Conservation (phyloP, 2,329 filamentous ascomycete genomes). For the Fusarium incarnatum region DNA sequence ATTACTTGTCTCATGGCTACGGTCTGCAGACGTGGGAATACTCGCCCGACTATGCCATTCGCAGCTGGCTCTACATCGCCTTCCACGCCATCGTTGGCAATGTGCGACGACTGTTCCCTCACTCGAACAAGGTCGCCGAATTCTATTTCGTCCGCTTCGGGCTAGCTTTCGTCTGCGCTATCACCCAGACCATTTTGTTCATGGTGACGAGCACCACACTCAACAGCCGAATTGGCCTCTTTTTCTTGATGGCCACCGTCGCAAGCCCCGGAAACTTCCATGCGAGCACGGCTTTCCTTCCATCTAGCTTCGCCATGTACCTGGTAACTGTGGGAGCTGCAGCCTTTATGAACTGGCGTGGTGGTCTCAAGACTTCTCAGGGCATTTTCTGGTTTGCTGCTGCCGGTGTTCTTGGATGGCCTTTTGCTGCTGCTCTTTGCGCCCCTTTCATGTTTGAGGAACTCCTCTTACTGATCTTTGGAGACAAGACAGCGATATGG, state of each 20-base stretch:
- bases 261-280: constrained; percentile 94
- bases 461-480: constrained; percentile 65
- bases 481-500: constrained; percentile 68
- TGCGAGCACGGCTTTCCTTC: constrained; percentile 85
- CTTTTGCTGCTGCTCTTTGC: constrained; percentile 86
- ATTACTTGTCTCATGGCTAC: constrained; percentile 93
- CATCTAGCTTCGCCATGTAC: constrained; percentile 98
- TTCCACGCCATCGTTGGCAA: constrained; percentile 81
- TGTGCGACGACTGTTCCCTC: constrained; percentile 71
- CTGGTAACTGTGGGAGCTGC: constrained; percentile 86
- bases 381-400: constrained; percentile 93
- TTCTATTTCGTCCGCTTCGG: constrained; percentile 88
- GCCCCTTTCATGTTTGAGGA: constrained; percentile 87
- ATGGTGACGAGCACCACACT: constrained; percentile 79
- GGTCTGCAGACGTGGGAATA: constrained; percentile 99
- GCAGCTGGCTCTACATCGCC: constrained; percentile 91
- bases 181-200: constrained; percentile 86
- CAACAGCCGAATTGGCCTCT: constrained; percentile 84
- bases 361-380: constrained; percentile 80
- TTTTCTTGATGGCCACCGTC: constrained; percentile 82
- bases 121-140: constrained; percentile 73
- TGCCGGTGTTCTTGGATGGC: constrained; percentile 91
- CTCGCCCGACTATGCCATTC: constrained; percentile 92
- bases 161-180: constrained; percentile 80
- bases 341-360: constrained; percentile 90